Conservation (phyloP, 2,329 filamentous ascomycete genomes). For the Fusarium concolor region DNA sequence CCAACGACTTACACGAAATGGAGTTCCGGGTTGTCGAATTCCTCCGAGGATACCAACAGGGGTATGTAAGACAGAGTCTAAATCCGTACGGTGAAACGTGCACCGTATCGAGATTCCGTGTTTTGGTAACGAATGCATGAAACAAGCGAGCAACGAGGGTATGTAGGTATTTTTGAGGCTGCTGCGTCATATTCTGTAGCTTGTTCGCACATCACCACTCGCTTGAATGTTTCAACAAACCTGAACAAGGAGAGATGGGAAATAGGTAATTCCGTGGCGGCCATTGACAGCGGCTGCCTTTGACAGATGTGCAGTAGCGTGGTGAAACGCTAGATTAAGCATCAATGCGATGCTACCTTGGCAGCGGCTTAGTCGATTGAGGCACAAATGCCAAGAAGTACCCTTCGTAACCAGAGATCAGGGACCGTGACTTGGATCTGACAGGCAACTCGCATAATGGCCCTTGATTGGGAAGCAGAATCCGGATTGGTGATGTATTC, state of each 20-base stretch:
- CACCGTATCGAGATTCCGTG: constrained; percentile 16
- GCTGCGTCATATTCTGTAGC: neutral
- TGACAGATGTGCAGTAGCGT: constrained; percentile 30
- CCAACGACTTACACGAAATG: constrained; percentile 11
- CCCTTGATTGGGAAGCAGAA: neutral
- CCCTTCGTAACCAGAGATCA: constrained; percentile 1
- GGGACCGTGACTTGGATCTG: neutral
- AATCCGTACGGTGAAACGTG: constrained; percentile 20
- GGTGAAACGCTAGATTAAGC: constrained; percentile 42
- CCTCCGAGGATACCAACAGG: constrained; percentile 8
- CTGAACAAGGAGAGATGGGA: neutral
- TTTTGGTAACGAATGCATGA: constrained; percentile 11
- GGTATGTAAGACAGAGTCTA: constrained; percentile 12
- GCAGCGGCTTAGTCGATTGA: constrained; percentile 38
- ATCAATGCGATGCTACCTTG: constrained; percentile 45
- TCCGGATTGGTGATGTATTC: neutral
- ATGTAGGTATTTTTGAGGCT: neutral
- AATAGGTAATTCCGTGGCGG: neutral
- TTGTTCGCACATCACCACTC: neutral
- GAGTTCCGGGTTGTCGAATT: constrained; percentile 8
- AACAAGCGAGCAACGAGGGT: constrained; percentile 9
- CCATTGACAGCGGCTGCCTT: constrained; percentile 7
- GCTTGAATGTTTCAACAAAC: neutral
- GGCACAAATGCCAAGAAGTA: constrained; percentile 32
- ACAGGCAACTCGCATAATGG: neutral